Percentiles rank a stretch among this genome's conserved stretches.
phyloP scores from a whole-genome alignment of 495 filamentous ascomycete genomes.

The Evernia prunastri region DNA sequence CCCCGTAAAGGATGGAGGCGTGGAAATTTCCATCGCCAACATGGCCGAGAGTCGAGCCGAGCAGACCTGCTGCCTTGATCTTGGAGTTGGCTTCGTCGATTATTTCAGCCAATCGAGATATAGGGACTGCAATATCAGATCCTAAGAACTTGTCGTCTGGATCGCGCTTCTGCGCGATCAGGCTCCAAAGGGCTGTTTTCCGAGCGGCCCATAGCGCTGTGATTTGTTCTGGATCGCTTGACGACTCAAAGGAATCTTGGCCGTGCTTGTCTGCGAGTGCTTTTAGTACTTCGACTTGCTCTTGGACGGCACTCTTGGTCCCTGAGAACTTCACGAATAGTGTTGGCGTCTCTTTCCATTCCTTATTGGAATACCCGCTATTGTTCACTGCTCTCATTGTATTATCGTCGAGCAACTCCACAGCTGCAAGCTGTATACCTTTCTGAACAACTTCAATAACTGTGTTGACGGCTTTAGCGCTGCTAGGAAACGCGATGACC shows the following conservation, averaged over 20 bases:
- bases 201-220: constrained; percentile 56
- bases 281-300: constrained; percentile 53
- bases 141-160: constrained; percentile 58
- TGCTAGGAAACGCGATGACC: constrained; percentile 53
- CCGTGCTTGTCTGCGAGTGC: constrained; percentile 46
- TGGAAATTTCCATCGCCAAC: constrained; percentile 49
- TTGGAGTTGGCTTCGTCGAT: constrained; percentile 57
- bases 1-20: constrained; percentile 54
- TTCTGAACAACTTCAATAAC: constrained; percentile 54
- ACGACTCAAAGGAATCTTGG: constrained; percentile 53
- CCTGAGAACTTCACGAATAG: constrained; percentile 63
- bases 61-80: constrained; percentile 48
- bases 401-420: constrained; percentile 60
- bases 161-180: constrained; percentile 50
- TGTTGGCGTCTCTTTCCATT: constrained; percentile 57
- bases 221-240: constrained; percentile 48
- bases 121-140: constrained; percentile 61
- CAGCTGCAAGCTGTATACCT: constrained; percentile 56
- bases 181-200: constrained; percentile 55
- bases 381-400: constrained; percentile 63
- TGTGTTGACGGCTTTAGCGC: constrained; percentile 52
- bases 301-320: constrained; percentile 51
- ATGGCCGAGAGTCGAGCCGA: constrained; percentile 60
- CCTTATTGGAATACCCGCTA: constrained; percentile 45
- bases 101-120: constrained; percentile 54